Evolutionary conservation across 2,329 filamentous ascomycete species (phyloP).

Genomic region (Fusarium ramigenum): DNA sequence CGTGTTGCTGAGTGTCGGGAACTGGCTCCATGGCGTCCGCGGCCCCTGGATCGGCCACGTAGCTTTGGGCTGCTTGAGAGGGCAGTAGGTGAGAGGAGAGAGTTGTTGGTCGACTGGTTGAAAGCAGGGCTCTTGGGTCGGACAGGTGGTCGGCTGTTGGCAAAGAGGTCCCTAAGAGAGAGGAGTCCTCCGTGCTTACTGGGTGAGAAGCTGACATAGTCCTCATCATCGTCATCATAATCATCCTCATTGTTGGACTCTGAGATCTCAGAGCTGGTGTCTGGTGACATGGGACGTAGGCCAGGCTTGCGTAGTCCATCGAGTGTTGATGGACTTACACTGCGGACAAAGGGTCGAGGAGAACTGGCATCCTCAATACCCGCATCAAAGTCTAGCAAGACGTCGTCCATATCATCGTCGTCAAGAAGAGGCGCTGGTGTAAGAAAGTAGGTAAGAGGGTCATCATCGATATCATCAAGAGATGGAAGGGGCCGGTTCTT

Average conservation of each 20-base stretch:
- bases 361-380: conserved; percentile 63
- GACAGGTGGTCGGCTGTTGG: conserved; percentile 47
- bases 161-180: conserved; percentile 55
- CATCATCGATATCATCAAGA: conserved; percentile 60
- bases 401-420: conserved; percentile 53
- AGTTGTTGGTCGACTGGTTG: conserved; percentile 43
- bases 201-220: conserved; percentile 61
- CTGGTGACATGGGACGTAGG: conserved; percentile 40
- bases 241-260: conserved; percentile 59
- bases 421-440: conserved; percentile 58
- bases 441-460: conserved; percentile 66
- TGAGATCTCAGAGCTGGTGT: conserved; percentile 50
- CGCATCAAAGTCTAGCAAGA: conserved; percentile 64
- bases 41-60: conserved; percentile 44
- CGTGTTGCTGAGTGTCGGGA: conserved; percentile 44
- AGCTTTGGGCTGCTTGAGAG: conserved; percentile 40
- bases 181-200: conserved; percentile 51
- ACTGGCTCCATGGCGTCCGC: conserved; percentile 43
- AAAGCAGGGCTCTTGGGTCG: conserved; percentile 47
- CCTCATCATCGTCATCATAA: conserved; percentile 59
- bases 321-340: conserved; percentile 66
- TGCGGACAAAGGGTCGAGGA: conserved; percentile 59
- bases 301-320: conserved; percentile 58
- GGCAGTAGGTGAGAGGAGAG: conserved; percentile 41
- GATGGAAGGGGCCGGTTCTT: conserved; percentile 54